A percentile compares a stretch with the other conserved stretches of the same genome.
phyloP scores from a whole-genome alignment of 2,329 filamentous ascomycete species.

The Simplicillium aogashimaense region DNA sequence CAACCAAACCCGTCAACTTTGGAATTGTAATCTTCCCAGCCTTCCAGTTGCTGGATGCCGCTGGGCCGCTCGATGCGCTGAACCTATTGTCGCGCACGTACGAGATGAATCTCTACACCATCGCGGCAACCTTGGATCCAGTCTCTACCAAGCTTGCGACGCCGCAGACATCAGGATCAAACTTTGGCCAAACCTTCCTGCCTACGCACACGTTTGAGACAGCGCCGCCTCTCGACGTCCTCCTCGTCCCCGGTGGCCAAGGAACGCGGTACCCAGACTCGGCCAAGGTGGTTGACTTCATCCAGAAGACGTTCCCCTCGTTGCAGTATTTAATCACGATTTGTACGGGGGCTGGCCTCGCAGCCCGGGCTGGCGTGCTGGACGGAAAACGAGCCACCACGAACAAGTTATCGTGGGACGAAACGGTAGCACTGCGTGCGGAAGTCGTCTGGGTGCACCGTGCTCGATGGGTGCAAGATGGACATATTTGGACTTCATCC shows the following conservation, averaged over 20 bases:
- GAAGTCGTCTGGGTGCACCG: constrained; percentile 39
- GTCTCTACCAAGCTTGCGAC: constrained; percentile 1
- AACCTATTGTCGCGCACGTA: constrained; percentile 4
- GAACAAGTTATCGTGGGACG: constrained; percentile 41
- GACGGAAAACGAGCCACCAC: constrained; percentile 44
- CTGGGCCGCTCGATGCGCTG: constrained; percentile 12
- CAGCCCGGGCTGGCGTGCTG: constrained; percentile 41
- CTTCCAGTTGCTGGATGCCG: constrained; percentile 17
- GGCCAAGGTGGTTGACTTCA: constrained; percentile 23
- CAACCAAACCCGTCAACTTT: constrained; percentile 5
- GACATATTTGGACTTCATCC: constrained; percentile 47
- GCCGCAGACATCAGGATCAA: background rate
- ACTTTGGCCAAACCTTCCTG: constrained; percentile 14
- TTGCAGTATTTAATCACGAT: constrained; percentile 43
- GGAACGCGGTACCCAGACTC: constrained; percentile 24
- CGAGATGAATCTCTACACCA: constrained; percentile 9
- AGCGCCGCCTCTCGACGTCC: constrained; percentile 25
- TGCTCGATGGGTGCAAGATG: constrained; percentile 49
- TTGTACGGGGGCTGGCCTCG: constrained; percentile 44
- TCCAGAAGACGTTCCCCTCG: constrained; percentile 23
- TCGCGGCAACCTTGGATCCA: constrained; percentile 8
- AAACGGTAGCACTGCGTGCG: constrained; percentile 25
- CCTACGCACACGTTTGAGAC: too few relatives aligned
- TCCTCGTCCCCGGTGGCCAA: constrained; percentile 43
- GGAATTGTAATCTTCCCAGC: constrained; percentile 16